phyloP scores from a whole-genome alignment of 129 eudicot species.

The Heracleum sosnowskyi region DNA sequence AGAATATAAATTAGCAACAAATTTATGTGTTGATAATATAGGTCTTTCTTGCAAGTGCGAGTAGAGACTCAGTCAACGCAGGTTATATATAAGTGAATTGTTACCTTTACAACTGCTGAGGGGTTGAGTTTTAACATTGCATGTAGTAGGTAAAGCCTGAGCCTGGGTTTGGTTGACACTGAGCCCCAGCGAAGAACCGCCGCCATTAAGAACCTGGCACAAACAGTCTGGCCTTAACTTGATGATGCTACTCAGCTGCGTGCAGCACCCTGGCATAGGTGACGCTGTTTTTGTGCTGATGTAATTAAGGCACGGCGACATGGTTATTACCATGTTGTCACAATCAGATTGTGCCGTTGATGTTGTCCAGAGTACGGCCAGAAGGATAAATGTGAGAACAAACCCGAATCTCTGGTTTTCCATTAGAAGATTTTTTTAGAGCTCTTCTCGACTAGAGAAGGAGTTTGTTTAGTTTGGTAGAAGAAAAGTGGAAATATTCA shows the following conservation, averaged over 20 bases:
- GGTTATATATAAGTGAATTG: background rate
- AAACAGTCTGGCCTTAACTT: slow-evolving; percentile 31
- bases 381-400: background rate
- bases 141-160: slow-evolving; percentile 23
- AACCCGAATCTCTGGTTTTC: slow-evolving; percentile 2
- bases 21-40: too few species aligned
- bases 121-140: slow-evolving; percentile 33
- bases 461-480: background rate
- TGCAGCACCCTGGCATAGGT: slow-evolving; percentile 36
- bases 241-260: slow-evolving; percentile 38
- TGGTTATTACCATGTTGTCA: slow-evolving; percentile 28
- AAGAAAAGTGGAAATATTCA: background rate
- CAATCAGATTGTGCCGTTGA: slow-evolving; percentile 17
- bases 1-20: slow-evolving; percentile 7
- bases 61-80: background rate
- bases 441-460: background rate
- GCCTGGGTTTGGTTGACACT: slow-evolving; percentile 36
- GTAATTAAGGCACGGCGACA: slow-evolving; percentile 42
- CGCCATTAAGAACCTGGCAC: slow-evolving; percentile 37
- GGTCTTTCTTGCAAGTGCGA: background rate
- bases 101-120: slow-evolving; percentile 36
- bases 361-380: slow-evolving; percentile 4
- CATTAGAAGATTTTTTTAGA: background rate
- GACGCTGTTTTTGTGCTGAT: slow-evolving; percentile 22
- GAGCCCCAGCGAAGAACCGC: slow-evolving; percentile 25